phyloP scores from a whole-genome alignment of 495 filamentous ascomycete genomes.

The Durotheca rogersii region DNA sequence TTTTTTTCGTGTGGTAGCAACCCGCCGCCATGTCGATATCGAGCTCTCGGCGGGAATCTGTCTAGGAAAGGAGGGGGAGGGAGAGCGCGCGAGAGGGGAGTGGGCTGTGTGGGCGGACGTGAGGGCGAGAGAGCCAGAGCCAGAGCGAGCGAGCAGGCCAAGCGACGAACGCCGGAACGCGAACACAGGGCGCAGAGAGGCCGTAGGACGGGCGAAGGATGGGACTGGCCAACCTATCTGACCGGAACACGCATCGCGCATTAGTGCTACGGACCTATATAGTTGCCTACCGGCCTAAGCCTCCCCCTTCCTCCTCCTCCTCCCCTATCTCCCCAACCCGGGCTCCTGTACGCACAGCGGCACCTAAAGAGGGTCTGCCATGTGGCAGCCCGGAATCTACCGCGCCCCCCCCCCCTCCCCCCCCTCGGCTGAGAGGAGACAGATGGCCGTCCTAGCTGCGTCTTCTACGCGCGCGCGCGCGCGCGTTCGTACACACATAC shows the following conservation, averaged over 20 bases:
- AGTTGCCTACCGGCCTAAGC: background rate
- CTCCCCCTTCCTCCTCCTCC: background rate
- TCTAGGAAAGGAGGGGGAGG: no score
- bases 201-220: background rate
- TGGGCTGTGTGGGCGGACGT: background rate
- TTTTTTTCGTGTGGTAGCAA: no score
- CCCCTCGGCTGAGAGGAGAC: no score
- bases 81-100: no score
- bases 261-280: background rate
- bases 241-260: background rate
- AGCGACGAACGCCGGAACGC: background rate
- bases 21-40: no score
- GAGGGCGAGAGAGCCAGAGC: background rate
- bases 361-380: background rate
- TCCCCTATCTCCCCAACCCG: slow-evolving; percentile 23
- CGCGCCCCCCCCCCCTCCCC: no score
- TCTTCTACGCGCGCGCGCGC: no score
- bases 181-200: background rate
- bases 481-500: background rate
- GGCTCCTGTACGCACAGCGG: slow-evolving; percentile 10
- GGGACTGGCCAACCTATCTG: slow-evolving; percentile 4
- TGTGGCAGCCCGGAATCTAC: background rate
- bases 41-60: no score
- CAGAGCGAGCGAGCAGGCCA: background rate
- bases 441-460: no score